A percentile compares a stretch with the other conserved stretches of the same genome.
Evolutionary conservation across 768 basidiomycete species (phyloP).

Genomic region (Calvatia gigantea): DNA sequence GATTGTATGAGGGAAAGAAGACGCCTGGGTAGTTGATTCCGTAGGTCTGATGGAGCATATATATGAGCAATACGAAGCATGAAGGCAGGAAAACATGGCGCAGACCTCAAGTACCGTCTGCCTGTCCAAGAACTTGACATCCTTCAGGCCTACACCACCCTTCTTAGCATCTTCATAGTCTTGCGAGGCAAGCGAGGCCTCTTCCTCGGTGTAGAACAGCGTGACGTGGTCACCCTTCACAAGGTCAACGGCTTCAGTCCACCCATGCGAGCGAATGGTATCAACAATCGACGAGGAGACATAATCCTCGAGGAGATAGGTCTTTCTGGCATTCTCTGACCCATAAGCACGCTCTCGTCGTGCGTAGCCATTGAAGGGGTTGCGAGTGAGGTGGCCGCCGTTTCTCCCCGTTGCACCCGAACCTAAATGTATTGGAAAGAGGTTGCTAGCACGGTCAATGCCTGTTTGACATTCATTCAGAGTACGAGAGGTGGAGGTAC

Average conservation of each 20-base stretch:
- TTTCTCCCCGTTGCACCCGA: conserved; percentile 82
- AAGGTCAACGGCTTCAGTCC: conserved; percentile 55
- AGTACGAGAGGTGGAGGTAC: conserved; percentile 23
- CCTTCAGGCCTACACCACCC: conserved; percentile 19
- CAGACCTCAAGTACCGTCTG: conserved; percentile 46
- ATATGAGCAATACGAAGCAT: not conserved
- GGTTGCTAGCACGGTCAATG: not conserved
- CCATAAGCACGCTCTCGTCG: conserved; percentile 38
- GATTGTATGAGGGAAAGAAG: conserved; percentile 52
- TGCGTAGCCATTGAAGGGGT: conserved; percentile 43
- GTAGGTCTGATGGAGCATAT: conserved; percentile 28
- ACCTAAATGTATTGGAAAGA: conserved; percentile 34
- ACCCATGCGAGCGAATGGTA: conserved; percentile 41
- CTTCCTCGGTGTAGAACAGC: conserved; percentile 45
- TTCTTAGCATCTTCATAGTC: conserved; percentile 52
- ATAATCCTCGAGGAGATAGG: conserved; percentile 54
- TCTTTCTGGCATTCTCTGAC: conserved; percentile 49
- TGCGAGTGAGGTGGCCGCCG: conserved; percentile 70
- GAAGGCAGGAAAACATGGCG: conserved; percentile 9
- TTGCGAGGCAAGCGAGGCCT: conserved; percentile 30
- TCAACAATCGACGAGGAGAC: conserved; percentile 45
- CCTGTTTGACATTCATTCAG: not conserved
- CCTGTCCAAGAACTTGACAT: conserved; percentile 42
- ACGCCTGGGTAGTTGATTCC: conserved; percentile 52
- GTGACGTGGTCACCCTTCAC: conserved; percentile 51